phyloP scores from a whole-genome alignment of 1,284 basidiomycete genomes.

The Ceratobasidium sp. region DNA sequence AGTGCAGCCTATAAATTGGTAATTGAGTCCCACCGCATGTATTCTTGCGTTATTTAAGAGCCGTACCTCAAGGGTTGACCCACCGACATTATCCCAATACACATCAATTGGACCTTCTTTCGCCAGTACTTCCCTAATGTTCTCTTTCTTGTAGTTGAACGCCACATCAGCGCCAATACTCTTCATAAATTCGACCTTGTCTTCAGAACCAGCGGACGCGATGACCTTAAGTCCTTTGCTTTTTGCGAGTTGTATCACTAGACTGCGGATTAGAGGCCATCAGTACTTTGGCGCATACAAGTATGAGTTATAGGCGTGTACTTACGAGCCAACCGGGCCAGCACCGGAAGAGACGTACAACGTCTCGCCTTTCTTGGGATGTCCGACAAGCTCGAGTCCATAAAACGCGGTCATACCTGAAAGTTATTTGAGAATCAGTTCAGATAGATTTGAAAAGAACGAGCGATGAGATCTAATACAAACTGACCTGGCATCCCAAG shows the following conservation, averaged over 20 bases:
- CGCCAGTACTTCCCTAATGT: slow-evolving; percentile 60
- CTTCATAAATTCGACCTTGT: slow-evolving; percentile 61
- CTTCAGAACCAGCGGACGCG: slow-evolving; percentile 60
- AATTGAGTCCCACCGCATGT: too few species aligned
- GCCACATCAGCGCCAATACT: slow-evolving; percentile 60
- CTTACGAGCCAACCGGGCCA: slow-evolving; percentile 64
- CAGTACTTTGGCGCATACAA: neutral
- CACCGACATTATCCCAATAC: slow-evolving; percentile 49
- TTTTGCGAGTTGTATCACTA: slow-evolving; percentile 61
- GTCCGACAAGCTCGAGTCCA: slow-evolving; percentile 61
- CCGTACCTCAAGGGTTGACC: slow-evolving; percentile 41
- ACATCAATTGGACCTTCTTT: slow-evolving; percentile 58
- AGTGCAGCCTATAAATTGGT: slow-evolving; percentile 45
- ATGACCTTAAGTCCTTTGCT: slow-evolving; percentile 60
- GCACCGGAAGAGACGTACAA: slow-evolving; percentile 70
- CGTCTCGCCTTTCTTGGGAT: slow-evolving; percentile 67
- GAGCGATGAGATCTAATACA: too few species aligned
- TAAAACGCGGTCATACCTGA: slow-evolving; percentile 54
- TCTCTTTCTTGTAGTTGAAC: slow-evolving; percentile 59
- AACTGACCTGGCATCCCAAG: slow-evolving; percentile 62
- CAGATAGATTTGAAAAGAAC: too few species aligned
- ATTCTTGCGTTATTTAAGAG: neutral
- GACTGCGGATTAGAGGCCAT: slow-evolving; percentile 14
- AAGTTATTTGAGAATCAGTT: neutral
- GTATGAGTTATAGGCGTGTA: slow-evolving; percentile 43